A percentile compares a stretch with the other conserved stretches of the same genome.
These are phyloP conservation scores for Fusarium albosuccineum DNA, from an alignment of 2,329 filamentous ascomycete species.

Conservation along the genomic window DNA sequence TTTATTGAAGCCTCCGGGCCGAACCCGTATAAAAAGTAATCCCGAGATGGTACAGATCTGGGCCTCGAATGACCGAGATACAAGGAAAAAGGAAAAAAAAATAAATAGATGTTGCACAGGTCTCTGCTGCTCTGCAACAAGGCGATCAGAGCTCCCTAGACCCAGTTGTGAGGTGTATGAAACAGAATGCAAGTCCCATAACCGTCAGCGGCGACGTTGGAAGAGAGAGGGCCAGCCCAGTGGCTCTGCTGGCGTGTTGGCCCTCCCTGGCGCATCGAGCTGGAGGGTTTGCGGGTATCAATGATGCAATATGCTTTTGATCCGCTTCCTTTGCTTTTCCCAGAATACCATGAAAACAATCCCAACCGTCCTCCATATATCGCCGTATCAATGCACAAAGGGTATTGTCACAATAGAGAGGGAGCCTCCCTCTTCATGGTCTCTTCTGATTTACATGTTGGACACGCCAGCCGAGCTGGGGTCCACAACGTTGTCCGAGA, in stretches of 20 bases:
- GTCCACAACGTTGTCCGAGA: constrained; percentile 86
- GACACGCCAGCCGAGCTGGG: constrained; percentile 52
- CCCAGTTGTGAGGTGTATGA: constrained; percentile 42
- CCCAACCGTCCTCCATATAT: constrained; percentile 44
- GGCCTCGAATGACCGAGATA: constrained; percentile 15
- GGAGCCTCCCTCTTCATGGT: constrained; percentile 24
- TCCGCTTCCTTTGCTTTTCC: constrained; percentile 48
- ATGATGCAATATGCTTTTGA: constrained; percentile 51
- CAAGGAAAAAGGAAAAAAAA: constrained; percentile 23
- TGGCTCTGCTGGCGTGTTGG: constrained; percentile 24
- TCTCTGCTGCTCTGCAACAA: constrained; percentile 25
- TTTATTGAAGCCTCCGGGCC: constrained; percentile 15
- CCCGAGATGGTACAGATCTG: constrained; percentile 18
- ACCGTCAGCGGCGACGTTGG: constrained; percentile 36
- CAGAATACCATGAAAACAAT: constrained; percentile 48
- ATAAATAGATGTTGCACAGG: constrained; percentile 28
- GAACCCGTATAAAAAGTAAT: constrained; percentile 20
- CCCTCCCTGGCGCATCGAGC: constrained; percentile 37
- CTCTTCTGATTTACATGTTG: constrained; percentile 49
- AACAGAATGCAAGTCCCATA: constrained; percentile 47
- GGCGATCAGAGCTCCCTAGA: constrained; percentile 23
- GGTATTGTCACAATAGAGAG: constrained; percentile 46
- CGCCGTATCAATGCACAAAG: constrained; percentile 47
- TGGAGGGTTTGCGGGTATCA: constrained; percentile 49
- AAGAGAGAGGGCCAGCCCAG: constrained; percentile 28